Evolutionary conservation across 768 basidiomycete species (phyloP).

Genomic region (Pleurotus cornucopiae): DNA sequence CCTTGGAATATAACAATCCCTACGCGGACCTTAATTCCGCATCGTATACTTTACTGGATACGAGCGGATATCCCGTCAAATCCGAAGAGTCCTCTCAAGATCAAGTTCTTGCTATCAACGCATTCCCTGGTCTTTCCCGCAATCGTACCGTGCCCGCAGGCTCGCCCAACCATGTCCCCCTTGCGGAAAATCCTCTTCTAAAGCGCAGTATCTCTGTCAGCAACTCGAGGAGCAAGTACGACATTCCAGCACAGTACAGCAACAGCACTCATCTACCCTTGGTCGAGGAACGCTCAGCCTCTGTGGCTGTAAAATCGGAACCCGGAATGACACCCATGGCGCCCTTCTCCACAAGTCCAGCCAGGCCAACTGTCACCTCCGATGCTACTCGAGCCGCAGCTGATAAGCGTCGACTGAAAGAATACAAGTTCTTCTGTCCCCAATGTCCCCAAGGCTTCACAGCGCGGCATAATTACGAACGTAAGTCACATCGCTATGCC

Average conservation of each 20-base stretch:
- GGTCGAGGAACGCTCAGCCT: neutral
- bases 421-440: slow-evolving; percentile 1
- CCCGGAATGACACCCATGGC: neutral
- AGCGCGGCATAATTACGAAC: neutral
- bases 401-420: neutral
- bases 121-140: neutral
- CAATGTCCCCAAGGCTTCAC: neutral
- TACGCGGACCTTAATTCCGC: neutral
- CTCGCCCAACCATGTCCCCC: neutral
- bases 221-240: slow-evolving; percentile 1
- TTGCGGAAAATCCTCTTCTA: neutral
- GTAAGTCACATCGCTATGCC: neutral
- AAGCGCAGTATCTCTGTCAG: neutral
- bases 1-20: neutral
- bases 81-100: neutral
- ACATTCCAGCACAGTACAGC: neutral
- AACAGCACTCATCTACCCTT: neutral
- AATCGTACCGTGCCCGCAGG: slow-evolving; percentile 3
- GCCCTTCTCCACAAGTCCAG: neutral
- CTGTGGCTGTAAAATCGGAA: neutral
- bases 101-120: neutral
- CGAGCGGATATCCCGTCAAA: neutral
- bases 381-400: slow-evolving; percentile 5
- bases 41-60: neutral
- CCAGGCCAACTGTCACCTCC: neutral